Evolutionary conservation across 2,329 filamentous ascomycete species (phyloP).

Genomic region (Fusarium equiseti): DNA sequence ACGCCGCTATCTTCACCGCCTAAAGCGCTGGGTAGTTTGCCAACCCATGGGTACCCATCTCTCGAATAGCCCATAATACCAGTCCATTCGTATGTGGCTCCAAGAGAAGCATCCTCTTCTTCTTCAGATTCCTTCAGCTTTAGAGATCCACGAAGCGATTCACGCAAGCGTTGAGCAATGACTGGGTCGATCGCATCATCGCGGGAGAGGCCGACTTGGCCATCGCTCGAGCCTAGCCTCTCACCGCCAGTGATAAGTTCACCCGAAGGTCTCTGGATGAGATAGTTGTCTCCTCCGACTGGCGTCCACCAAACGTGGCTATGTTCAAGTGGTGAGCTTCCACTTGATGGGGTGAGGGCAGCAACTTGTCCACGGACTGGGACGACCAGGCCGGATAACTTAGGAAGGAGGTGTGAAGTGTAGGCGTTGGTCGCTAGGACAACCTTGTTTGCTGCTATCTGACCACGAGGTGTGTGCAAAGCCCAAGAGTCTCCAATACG

Average conservation of each 20-base stretch:
- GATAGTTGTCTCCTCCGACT: conserved; percentile 74
- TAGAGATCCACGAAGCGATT: conserved; percentile 57
- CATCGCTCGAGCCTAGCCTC: conserved; percentile 64
- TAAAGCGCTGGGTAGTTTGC: conserved; percentile 67
- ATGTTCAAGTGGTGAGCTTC: conserved; percentile 58
- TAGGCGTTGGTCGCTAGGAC: conserved; percentile 88
- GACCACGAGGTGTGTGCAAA: conserved; percentile 77
- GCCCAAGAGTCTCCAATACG: conserved; percentile 62
- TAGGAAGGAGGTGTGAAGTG: conserved; percentile 79
- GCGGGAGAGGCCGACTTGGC: conserved; percentile 65
- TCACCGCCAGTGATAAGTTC: conserved; percentile 79
- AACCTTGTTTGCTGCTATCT: conserved; percentile 70
- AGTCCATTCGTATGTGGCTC: conserved; percentile 75
- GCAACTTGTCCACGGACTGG: conserved; percentile 82
- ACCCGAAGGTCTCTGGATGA: conserved; percentile 74
- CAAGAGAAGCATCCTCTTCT: conserved; percentile 60
- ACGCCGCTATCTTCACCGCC: conserved; percentile 63
- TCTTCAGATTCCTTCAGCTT: conserved; percentile 53
- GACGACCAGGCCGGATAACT: conserved; percentile 77
- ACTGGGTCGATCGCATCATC: conserved; percentile 69
- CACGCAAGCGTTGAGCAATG: conserved; percentile 68
- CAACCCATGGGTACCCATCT: conserved; percentile 78
- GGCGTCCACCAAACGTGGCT: conserved; percentile 72
- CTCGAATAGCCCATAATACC: conserved; percentile 83
- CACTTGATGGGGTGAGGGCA: conserved; percentile 69